Conservation (phyloP, 345 rosid species). For the Combretum micranthum region DNA sequence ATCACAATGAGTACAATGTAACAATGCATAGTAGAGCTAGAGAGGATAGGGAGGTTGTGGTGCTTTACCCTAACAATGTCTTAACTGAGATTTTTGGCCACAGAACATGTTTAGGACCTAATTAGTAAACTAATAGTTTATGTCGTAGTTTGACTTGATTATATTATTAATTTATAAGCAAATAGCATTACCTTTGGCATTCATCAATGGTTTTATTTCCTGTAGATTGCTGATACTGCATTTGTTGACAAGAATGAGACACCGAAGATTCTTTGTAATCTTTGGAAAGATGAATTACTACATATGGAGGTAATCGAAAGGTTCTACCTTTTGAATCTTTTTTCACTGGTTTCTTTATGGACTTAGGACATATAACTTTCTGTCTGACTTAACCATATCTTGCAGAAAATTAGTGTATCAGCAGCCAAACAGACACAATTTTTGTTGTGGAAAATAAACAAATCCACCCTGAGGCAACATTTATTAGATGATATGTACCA, state of each 20-base stretch:
- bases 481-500: constrained; percentile 80
- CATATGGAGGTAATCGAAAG: constrained; percentile 63
- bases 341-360: background rate
- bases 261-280: constrained; percentile 46
- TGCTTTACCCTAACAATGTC: too few relatives aligned
- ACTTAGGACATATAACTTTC: background rate
- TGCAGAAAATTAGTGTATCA: constrained; percentile 51
- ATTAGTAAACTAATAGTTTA: background rate
- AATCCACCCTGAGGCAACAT: constrained; percentile 30
- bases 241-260: constrained; percentile 68
- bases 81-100: too few relatives aligned
- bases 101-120: too few relatives aligned
- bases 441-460: constrained; percentile 74
- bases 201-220: background rate
- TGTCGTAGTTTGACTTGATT: background rate
- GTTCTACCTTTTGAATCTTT: background rate
- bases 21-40: too few relatives aligned
- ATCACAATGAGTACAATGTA: too few relatives aligned
- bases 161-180: constrained; percentile 6
- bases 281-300: constrained; percentile 81
- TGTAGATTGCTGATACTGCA: constrained; percentile 57
- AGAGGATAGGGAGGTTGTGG: too few relatives aligned
- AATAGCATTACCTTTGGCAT: background rate
- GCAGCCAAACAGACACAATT: constrained; percentile 28
- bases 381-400: background rate